These are phyloP conservation scores for Agaricus blazei DNA, from an alignment of 768 basidiomycete genomes.

Conservation along the genomic window DNA sequence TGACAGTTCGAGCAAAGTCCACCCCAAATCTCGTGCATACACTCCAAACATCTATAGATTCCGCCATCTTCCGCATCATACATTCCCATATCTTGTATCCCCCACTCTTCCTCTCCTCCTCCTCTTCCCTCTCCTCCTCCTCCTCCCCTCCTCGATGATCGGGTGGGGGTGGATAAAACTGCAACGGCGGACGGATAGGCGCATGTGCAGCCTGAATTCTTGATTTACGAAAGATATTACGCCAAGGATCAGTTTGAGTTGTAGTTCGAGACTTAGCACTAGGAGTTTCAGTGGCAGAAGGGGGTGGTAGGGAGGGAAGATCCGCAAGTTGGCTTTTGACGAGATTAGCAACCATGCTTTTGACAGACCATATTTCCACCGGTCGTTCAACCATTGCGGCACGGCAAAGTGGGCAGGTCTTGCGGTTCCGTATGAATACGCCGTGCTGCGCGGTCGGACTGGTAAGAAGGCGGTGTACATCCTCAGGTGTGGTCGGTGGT, in stretches of 20 bases:
- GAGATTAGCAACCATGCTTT: conserved; percentile 52
- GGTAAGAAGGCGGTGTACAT: conserved; percentile 28
- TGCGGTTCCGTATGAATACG: conserved; percentile 47
- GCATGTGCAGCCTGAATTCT: neutral
- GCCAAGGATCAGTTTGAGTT: conserved; percentile 52
- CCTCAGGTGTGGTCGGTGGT: conserved; percentile 19
- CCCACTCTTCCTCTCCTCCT: conserved; percentile 16
- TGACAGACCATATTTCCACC: conserved; percentile 68
- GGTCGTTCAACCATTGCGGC: conserved; percentile 53
- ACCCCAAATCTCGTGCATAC: conserved; percentile 74
- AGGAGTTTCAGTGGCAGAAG: conserved; percentile 21
- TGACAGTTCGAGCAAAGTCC: conserved; percentile 61
- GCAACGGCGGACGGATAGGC: conserved; percentile 9
- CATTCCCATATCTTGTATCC: conserved; percentile 50
- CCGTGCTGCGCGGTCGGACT: conserved; percentile 27
- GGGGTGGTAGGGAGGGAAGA: conserved; percentile 19
- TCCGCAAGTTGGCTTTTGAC: conserved; percentile 50
- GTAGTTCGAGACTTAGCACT: conserved; percentile 15
- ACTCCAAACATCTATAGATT: conserved; percentile 71
- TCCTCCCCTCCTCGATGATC: conserved; percentile 16
- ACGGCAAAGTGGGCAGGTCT: conserved; percentile 78
- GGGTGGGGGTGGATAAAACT: conserved; percentile 13
- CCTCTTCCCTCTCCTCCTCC: conserved; percentile 10
- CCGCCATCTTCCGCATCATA: conserved; percentile 72
- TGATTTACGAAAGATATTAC: conserved; percentile 45